Evolutionary conservation across 1,139 yeast genomes (phyloP).

Genomic region (Suhomyces bolitotheri): DNA sequence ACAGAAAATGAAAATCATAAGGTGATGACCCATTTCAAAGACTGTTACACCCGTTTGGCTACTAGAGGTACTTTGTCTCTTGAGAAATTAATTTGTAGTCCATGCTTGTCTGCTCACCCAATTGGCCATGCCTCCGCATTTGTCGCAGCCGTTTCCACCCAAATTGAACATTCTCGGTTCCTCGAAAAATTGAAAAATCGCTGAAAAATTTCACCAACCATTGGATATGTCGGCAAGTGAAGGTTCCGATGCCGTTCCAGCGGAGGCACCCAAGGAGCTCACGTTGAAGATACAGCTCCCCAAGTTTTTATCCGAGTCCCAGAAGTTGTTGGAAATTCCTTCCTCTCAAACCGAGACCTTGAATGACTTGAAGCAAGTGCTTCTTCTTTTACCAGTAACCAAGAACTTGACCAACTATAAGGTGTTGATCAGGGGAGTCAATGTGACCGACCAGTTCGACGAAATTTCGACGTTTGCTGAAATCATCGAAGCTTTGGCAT

Average conservation of each 20-base stretch:
- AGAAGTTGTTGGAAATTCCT: conserved; percentile 35
- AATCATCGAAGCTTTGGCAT: conserved; percentile 27
- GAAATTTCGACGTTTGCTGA: conserved; percentile 36
- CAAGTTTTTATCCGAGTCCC: conserved; percentile 21
- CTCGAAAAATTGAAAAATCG: conserved; percentile 6
- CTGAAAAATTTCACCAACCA: conserved; percentile 8
- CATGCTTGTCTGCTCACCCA: background rate
- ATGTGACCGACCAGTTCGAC: conserved; percentile 34
- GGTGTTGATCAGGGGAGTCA: conserved; percentile 39
- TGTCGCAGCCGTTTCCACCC: no score
- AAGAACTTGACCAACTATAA: conserved; percentile 64
- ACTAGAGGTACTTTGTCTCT: no score
- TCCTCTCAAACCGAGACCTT: conserved; percentile 46
- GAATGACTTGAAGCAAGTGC: conserved; percentile 58
- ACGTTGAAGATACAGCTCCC: conserved; percentile 38
- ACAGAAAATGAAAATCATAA: no score
- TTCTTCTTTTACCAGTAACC: conserved; percentile 55
- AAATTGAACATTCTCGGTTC: background rate
- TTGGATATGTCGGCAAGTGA: conserved; percentile 12
- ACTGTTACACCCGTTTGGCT: no score
- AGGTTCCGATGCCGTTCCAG: conserved; percentile 14
- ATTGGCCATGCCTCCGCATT: no score
- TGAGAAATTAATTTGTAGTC: no score
- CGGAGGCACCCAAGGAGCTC: conserved; percentile 21
- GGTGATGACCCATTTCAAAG: no score